Percentiles rank a stretch among this genome's conserved stretches.
phyloP scores from a whole-genome alignment of 2,329 filamentous ascomycete genomes.

The Niveomyces coronatus region DNA sequence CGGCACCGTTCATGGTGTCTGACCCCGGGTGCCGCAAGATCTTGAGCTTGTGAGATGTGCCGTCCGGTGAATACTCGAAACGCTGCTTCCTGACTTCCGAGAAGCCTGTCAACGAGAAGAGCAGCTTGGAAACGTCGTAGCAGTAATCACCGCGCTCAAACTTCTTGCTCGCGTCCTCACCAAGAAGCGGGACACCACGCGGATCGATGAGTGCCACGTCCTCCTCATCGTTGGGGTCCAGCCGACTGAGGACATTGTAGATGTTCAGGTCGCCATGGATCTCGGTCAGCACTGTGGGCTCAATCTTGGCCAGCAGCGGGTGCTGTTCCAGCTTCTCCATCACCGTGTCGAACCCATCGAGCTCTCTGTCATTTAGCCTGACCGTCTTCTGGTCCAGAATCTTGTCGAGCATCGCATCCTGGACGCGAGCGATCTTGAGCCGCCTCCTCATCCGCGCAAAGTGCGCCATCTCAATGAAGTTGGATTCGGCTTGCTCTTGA shows the following conservation, averaged over 20 bases:
- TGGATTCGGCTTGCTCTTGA: neutral
- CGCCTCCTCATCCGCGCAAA: conserved; percentile 6
- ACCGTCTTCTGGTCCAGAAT: conserved; percentile 4
- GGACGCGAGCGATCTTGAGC: conserved; percentile 5
- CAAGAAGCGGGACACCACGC: conserved; percentile 8
- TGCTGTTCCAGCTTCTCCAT: conserved; percentile 1
- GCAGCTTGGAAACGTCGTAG: conserved; percentile 7
- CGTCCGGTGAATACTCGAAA: neutral
- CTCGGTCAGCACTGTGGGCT: conserved; percentile 2
- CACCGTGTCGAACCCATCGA: neutral
- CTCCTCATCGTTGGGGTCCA: neutral
- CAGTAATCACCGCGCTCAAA: conserved; percentile 8
- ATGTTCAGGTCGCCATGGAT: conserved; percentile 9
- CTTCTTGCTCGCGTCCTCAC: conserved; percentile 5
- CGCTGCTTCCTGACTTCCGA: conserved; percentile 3
- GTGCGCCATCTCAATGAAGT: conserved; percentile 8
- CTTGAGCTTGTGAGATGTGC: neutral
- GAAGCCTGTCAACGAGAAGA: conserved; percentile 6
- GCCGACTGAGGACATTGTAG: conserved; percentile 6
- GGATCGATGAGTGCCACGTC: conserved; percentile 7
- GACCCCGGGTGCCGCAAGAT: conserved; percentile 4
- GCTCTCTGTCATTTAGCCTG: conserved; percentile 4
- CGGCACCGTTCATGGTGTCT: conserved; percentile 2
- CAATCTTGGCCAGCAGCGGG: neutral
- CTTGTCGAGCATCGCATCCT: conserved; percentile 1